These are phyloP conservation scores for Aurifilum marmelostoma DNA, from an alignment of 2,329 filamentous ascomycete genomes.

Conservation along the genomic window DNA sequence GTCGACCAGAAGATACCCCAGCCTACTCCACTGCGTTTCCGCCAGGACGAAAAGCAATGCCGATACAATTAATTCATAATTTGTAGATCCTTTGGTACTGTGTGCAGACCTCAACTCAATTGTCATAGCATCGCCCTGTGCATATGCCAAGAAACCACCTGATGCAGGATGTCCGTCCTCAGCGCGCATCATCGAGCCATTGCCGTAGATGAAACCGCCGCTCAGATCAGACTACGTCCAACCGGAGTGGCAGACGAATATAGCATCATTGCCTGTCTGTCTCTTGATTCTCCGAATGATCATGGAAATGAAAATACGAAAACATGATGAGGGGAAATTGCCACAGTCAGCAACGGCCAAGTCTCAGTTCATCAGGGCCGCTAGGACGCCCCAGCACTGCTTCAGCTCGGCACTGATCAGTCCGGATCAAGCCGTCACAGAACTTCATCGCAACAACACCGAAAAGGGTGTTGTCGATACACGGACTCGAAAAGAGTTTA, in stretches of 20 bases:
- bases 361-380: not conserved
- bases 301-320: not conserved
- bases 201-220: not conserved
- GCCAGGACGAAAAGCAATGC: not conserved
- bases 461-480: not conserved
- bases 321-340: not conserved
- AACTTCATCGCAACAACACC: not conserved
- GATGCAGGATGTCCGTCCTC: not conserved
- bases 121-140: not conserved
- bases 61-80: too few species aligned
- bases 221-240: not conserved
- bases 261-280: not conserved
- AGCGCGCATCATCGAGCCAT: not conserved
- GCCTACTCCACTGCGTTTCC: not conserved
- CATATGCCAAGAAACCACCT: conserved; percentile 9
- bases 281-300: not conserved
- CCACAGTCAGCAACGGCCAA: not conserved
- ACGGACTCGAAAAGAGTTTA: not conserved
- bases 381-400: not conserved
- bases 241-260: not conserved
- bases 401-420: not conserved
- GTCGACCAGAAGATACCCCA: not conserved
- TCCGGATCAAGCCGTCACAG: not conserved
- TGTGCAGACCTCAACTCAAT: not conserved
- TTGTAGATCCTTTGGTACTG: not conserved